A percentile compares a stretch with the other conserved stretches of the same genome.
Evolutionary conservation across 495 filamentous ascomycete genomes (phyloP).

Genomic region (Podospora tetraspora): DNA sequence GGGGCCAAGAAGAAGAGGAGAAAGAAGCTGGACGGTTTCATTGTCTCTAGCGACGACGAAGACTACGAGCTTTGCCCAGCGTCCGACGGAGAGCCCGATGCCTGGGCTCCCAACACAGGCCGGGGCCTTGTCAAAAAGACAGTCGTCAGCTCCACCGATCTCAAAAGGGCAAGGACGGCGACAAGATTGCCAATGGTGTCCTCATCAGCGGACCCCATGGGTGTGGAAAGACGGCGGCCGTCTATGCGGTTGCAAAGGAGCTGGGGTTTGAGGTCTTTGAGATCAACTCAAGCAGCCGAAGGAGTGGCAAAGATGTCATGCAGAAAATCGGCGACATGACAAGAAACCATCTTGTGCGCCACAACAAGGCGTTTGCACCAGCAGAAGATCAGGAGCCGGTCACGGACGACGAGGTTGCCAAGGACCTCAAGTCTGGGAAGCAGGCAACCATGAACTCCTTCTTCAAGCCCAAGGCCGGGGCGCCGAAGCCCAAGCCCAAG

Average conservation of each 20-base stretch:
- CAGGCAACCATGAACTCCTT: conserved; percentile 78
- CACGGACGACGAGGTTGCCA: conserved; percentile 40
- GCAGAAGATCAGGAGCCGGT: conserved; percentile 17
- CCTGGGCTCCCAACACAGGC: conserved; percentile 35
- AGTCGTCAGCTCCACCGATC: conserved; percentile 55
- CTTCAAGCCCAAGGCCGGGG: conserved; percentile 53
- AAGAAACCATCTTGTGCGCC: conserved; percentile 77
- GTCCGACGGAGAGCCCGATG: conserved; percentile 56
- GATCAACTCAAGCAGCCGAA: conserved; percentile 74
- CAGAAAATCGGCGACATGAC: conserved; percentile 97
- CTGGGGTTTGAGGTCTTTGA: conserved; percentile 93
- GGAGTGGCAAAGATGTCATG: conserved; percentile 83
- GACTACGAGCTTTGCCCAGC: conserved; percentile 67
- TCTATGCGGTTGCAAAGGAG: conserved; percentile 94
- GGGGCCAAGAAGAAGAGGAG: conserved; percentile 62
- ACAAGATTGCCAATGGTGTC: conserved; percentile 54
- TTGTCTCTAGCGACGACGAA: conserved; percentile 82
- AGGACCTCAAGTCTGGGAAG: conserved; percentile 59
- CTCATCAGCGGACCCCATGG: conserved; percentile 86
- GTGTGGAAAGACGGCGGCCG: conserved; percentile 87
- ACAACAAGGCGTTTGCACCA: conserved; percentile 27
- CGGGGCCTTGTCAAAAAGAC: conserved; percentile 50
- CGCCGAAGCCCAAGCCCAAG: conserved; percentile 23
- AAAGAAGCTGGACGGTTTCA: conserved; percentile 74
- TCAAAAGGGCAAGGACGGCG: conserved; percentile 38